Base-by-base conservation (phyloP, 2,329 filamentous ascomycete genomes). In the Pyrenochaeta sp. region DNA sequence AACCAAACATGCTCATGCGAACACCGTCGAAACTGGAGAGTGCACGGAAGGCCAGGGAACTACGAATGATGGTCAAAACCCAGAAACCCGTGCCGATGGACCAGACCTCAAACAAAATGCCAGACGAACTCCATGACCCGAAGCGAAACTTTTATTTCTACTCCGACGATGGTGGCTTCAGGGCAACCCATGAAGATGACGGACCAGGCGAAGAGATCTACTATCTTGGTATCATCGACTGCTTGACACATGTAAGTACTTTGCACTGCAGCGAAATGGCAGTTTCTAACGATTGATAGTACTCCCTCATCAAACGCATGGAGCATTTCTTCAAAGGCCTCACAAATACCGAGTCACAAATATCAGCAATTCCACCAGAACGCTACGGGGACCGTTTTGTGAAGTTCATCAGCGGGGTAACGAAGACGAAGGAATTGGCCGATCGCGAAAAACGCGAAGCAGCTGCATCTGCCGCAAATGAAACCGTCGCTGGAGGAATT, bases 271-370 rank as follows among this genome's bases (percentile, higher is more conserved):
- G 17, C 3, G 8, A 5, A 7, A n/a, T 8, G 1, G 7, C 3
- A 15, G 10, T 6, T 6, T 3, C 65, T 71, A 62, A 74, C 43
- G 35, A 39, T n/a, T 3, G 18, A 18, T 61, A 96, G 90, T 99
- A 97, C 71, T 91, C 91, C 57, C 85, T 92, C 54, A 83, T 96
- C 72, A 99, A 99, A 76, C 93, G 94, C 68, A 83, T 93, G 50
- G 94, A 99, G 72, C 87, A 97, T 73, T 94, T 97, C 74, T 94
- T 92, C 87, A 99, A 99, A 77, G 93, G 94, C 24, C 77, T 97
- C 46, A 90, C 87, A 2, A 83, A 85, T 61, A 89, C 94, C 61
- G 86, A 90, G 60, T 85, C 83, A 22, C 87, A 96, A 67, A 97
- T 99, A 49, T 97, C 93, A 0, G 91, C 94, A 2, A 86, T 97